Evolutionary conservation across 106 monocot genomes (phyloP), one percentile per base, ranked within the genome.

Genomic region (Acorus calamus): DNA sequence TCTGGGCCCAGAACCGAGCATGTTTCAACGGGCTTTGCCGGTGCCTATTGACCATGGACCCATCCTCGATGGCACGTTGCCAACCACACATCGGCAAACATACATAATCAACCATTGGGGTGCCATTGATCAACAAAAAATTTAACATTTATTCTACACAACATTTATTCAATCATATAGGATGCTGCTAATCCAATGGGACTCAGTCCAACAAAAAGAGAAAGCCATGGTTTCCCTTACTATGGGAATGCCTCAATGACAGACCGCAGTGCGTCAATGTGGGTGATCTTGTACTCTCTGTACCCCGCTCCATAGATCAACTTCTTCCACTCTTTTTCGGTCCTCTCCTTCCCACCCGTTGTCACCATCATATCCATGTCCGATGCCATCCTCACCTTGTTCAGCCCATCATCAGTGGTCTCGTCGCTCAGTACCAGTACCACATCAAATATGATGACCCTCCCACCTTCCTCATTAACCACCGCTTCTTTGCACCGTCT

Each of bases 401-500:
- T 47, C 3, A 70, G 3, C 11, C 47, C 61, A 3, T 9, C 12
- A 2, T 46, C 52, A 0, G 8, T 8, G 5, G 7, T 5, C 6
- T 60, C 61, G 5, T 53, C 13, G 7, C 28, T 28, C 28, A 28
- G 1, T 28, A 28, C 28, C 28, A 61, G 7, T 8, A 70, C 61
- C 4, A 13, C 44, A 4, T 70, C 70, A 2, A 59, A 44, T 46
- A 70, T 70, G 44, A 61, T 61, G 4, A 70, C 2, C 53, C 52
- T 70, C 11, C 70, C 53, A 4, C 14, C 12, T 3, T 61, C 61
- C 13, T 61, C 45, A 12, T 6, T 4, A 52, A 70, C 54, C 44
- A 70, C 54, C 43, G 70, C 70, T 61, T 70, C 44, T 47, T 11
- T 60, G 61, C 70, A 70, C n/a, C 45, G 42, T 53, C 47, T 45